phyloP scores from a whole-genome alignment of 768 basidiomycete genomes.

The Hericium rajendrae region DNA sequence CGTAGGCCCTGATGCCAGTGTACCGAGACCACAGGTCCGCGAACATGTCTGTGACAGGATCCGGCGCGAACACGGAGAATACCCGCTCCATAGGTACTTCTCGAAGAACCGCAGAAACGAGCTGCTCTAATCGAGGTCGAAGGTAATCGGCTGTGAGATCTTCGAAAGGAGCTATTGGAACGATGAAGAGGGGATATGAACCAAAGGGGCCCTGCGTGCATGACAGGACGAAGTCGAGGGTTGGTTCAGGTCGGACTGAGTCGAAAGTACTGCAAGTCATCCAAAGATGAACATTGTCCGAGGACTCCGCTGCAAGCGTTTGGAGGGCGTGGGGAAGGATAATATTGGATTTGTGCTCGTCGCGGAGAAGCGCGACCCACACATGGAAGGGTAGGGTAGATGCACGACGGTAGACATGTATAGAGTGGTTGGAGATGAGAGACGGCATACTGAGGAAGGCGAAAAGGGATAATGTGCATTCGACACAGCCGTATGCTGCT shows the following conservation, averaged over 20 bases:
- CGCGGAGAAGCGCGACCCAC: slow-evolving; percentile 25
- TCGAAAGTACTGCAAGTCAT: slow-evolving; percentile 17
- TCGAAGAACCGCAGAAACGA: slow-evolving; percentile 31
- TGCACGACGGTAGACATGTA: slow-evolving; percentile 21
- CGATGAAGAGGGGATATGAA: slow-evolving; percentile 60
- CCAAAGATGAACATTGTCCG: slow-evolving; percentile 18
- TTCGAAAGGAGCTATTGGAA: slow-evolving; percentile 18
- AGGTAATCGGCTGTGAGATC: slow-evolving; percentile 29
- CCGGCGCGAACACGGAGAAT: slow-evolving; percentile 58
- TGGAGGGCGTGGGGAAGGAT: slow-evolving; percentile 32
- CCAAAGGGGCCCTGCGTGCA: slow-evolving; percentile 48
- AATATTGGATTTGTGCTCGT: slow-evolving; percentile 33
- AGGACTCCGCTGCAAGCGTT: slow-evolving; percentile 7
- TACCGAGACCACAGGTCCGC: slow-evolving; percentile 35
- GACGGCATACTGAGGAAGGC: slow-evolving; percentile 4
- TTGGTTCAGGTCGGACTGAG: neutral
- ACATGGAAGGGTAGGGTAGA: slow-evolving; percentile 28
- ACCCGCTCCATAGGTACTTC: slow-evolving; percentile 32
- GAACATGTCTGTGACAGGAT: slow-evolving; percentile 37
- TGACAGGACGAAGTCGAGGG: slow-evolving; percentile 45
- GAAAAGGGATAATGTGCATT: neutral
- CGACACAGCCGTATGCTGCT: too few relatives aligned
- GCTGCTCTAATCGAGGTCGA: slow-evolving; percentile 28
- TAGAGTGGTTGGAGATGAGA: neutral
- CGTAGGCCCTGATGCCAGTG: slow-evolving; percentile 30